Evolutionary conservation across 371 early-diverging fungal species (phyloP).

Genomic region (Lichtheimia ornata): DNA sequence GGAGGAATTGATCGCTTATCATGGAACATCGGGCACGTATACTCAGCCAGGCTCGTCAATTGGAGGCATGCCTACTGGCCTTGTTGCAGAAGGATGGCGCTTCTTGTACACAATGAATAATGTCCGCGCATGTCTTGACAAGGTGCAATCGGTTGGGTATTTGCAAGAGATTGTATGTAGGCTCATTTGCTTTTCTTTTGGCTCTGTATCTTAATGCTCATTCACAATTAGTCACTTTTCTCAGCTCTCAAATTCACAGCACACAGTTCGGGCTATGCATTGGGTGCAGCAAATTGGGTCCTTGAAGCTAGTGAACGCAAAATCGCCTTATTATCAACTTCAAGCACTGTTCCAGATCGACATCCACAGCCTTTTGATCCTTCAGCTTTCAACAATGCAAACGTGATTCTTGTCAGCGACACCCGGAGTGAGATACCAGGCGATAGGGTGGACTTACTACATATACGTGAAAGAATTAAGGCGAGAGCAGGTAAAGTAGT

Average conservation of each 20-base stretch:
- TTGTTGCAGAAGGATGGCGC: conserved; percentile 7
- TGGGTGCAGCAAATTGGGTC: conserved; percentile 78
- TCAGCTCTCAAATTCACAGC: conserved; percentile 51
- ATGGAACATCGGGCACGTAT: conserved; percentile 35
- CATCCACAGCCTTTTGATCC: conserved; percentile 75
- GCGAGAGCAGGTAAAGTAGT: conserved; percentile 33
- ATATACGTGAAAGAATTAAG: conserved; percentile 25
- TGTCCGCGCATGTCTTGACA: conserved; percentile 3
- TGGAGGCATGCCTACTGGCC: not conserved
- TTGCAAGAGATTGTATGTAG: conserved; percentile 4
- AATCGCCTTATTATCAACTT: conserved; percentile 68
- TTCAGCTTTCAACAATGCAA: conserved; percentile 55
- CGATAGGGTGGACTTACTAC: conserved; percentile 11
- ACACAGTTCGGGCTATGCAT: conserved; percentile 66
- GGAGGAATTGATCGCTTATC: conserved; percentile 65
- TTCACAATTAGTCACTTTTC: conserved; percentile 26
- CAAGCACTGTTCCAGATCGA: conserved; percentile 58
- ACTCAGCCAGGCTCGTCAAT: conserved; percentile 23
- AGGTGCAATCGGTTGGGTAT: conserved; percentile 1
- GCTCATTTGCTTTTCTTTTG: too few species aligned
- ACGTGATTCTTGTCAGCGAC: conserved; percentile 56
- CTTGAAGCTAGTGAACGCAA: conserved; percentile 63
- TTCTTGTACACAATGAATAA: conserved; percentile 3
- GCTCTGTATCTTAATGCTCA: conserved; percentile 13
- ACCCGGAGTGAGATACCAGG: conserved; percentile 22